Base-by-base conservation (phyloP, 768 basidiomycete species). In the Suillus variegatus region DNA sequence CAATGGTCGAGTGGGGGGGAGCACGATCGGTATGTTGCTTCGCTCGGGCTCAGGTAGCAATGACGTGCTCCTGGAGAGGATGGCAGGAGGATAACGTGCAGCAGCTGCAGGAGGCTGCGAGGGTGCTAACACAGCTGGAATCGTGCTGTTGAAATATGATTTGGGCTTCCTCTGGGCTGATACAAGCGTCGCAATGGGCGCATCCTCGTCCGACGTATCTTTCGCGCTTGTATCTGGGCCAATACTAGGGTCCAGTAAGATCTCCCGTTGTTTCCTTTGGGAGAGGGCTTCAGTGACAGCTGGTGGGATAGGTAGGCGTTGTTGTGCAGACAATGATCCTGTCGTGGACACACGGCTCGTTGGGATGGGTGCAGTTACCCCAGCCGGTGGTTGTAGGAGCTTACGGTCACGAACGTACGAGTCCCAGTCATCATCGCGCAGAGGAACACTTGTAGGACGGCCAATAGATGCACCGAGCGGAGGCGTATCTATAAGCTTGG, bases 361-460 rank as follows among this genome's bases (percentile, higher is more conserved):
- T 7, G 82, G 78, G 70, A 95, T 94, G 1, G 93, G 92, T n/a
- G 88, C 82, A 18, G 92, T 86, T 52, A 93, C 84, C 8, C 93
- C 92, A 22, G 88, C 84, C 12, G 93, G 93, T 51, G 94, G 93
- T 71, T 93, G 91, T 66, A 95, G 77, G 18, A 97, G 82, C 73
- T 91, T 93, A 63, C 95, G 86, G 60, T 96, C 93, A 54, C 87
- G 88, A 58, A 95, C 84, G 75, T 97, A 97, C 52, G 84, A 78
- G 67, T 96, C 91, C 95, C 95, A 97, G 68, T 92, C 89, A n/a
- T 86, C 82, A 51, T 91, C 87, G 58, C 84, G 85, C 47, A 91
- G 76, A n/a, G 91, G 91, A 6, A 82, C 88, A 69, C 90, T 92
- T 0, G 86, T 89, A 18, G 92, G 90, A 46, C 91, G 83, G 63